Evolutionary conservation across 2,329 filamentous ascomycete genomes (phyloP).

Genomic region (Colletotrichum tropicale): DNA sequence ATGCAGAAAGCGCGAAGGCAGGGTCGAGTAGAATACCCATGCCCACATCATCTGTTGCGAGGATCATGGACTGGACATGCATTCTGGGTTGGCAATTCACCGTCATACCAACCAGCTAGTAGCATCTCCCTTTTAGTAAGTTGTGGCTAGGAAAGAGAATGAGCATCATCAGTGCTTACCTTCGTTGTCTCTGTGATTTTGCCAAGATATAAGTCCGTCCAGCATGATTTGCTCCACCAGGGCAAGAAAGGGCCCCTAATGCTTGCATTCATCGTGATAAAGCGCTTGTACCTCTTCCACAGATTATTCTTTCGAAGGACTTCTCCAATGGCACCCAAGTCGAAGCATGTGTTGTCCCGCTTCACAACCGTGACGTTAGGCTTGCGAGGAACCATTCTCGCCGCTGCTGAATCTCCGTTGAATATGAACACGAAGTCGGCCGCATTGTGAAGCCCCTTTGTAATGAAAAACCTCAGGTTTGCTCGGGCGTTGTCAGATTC

Average conservation of each 20-base stretch:
- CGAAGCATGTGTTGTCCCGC: conserved; percentile 36
- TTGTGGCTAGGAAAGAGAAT: background rate
- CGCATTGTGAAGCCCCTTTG: conserved; percentile 35
- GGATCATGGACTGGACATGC: conserved; percentile 41
- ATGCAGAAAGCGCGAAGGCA: conserved; percentile 19
- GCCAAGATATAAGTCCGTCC: conserved; percentile 35
- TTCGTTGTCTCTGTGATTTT: conserved; percentile 33
- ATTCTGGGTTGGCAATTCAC: conserved; percentile 35
- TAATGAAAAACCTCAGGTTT: conserved; percentile 38
- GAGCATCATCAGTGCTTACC: conserved; percentile 15
- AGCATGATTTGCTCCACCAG: conserved; percentile 35
- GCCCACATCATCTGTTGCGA: conserved; percentile 39
- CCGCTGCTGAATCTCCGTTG: conserved; percentile 34
- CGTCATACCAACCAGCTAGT: conserved; percentile 40
- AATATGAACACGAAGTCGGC: conserved; percentile 45
- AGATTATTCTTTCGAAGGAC: conserved; percentile 32
- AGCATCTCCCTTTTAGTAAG: background rate
- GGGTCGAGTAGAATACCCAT: conserved; percentile 38
- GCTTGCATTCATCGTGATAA: conserved; percentile 38
- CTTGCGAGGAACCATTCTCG: conserved; percentile 27
- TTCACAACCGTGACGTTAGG: conserved; percentile 34
- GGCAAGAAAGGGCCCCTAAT: conserved; percentile 42
- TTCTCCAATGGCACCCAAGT: conserved; percentile 37
- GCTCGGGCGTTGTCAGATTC: conserved; percentile 28
- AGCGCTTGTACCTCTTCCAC: conserved; percentile 36